Evolutionary conservation across 1,284 basidiomycete genomes (phyloP).

Genomic region (Trametes polyzona): DNA sequence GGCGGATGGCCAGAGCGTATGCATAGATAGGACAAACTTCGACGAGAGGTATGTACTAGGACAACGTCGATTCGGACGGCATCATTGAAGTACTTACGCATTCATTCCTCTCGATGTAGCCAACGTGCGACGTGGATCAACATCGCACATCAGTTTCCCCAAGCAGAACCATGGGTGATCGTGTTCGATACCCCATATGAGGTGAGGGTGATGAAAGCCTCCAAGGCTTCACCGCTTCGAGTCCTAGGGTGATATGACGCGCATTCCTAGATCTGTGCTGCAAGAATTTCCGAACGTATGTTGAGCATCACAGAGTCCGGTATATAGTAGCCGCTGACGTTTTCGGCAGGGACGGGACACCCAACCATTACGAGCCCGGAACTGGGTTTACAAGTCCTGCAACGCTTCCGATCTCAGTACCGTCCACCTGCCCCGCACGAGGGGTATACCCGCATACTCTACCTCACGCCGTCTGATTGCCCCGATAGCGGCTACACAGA

Average conservation of each 20-base stretch:
- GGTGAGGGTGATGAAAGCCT: constrained; percentile 44
- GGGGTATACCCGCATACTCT: constrained; percentile 63
- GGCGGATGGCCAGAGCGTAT: constrained; percentile 60
- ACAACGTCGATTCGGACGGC: background rate
- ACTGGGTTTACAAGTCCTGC: constrained; percentile 58
- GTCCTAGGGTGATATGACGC: background rate
- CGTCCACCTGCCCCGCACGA: constrained; percentile 56
- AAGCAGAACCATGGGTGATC: constrained; percentile 65
- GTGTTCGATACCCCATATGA: constrained; percentile 74
- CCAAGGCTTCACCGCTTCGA: background rate
- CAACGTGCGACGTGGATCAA: constrained; percentile 72
- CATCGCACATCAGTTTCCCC: constrained; percentile 66
- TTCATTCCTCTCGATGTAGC: constrained; percentile 38
- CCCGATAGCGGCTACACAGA: constrained; percentile 50
- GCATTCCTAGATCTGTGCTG: constrained; percentile 53
- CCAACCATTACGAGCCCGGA: constrained; percentile 68
- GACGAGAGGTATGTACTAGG: constrained; percentile 50
- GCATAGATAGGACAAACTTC: constrained; percentile 76
- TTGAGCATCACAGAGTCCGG: constrained; percentile 4
- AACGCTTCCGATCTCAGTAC: constrained; percentile 62
- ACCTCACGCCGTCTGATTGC: constrained; percentile 55
- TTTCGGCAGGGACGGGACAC: constrained; percentile 59
- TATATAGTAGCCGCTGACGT: background rate
- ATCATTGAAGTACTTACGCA: background rate
- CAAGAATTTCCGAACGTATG: constrained; percentile 54